Evolutionary conservation across 2,329 filamentous ascomycete species (phyloP), one percentile per base, ranked within the genome.

Genomic region (Hypoxylon sp.): DNA sequence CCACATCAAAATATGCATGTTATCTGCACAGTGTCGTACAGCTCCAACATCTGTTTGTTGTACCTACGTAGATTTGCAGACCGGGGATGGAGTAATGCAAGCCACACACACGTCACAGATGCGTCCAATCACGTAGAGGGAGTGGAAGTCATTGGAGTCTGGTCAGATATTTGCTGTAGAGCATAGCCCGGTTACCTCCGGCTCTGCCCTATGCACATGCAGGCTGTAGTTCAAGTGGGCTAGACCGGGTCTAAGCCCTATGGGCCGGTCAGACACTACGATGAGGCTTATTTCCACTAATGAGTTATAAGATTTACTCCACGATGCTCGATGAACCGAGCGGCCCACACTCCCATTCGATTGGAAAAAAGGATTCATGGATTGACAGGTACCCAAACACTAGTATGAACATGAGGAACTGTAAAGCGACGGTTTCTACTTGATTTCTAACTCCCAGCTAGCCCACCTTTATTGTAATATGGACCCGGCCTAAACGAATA

Each of bases 401-500:
- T 32, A 10, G 31, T 32, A 32, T 11, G 6, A 32, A 42, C n/a
- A 42, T 42, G 37, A 17, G 10, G 37, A 32, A 32, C 6, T 32
- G 2, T 11, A 10, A 11, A 13, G 13, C 5, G 32, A 17, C 3
- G n/a, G 39, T 17, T 44, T 44, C 32, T 39, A 10, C 8, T 17
- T 8, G 6, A 37, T 42, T 3, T n/a, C 17, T 24, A 39, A 29
- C 13, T 54, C 19, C n/a, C 13, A 42, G 19, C 6, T 2, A 1
- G 15, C 21, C 5, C 17, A 19, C n/a, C 7, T 17, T 42, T 54
- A 15, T 10, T 6, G 7, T 54, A 42, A 11, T 42, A 53, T 35
- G 24, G 54, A 46, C 54, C 48, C 29, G 52, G 52, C 35, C 60
- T 53, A 24, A 66, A 69, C 13, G 47, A 56, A 31, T 69, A 69